These are phyloP conservation scores for Leishmania guyanensis DNA, from an alignment of 208 protist genomes.

Conservation along the genomic window DNA sequence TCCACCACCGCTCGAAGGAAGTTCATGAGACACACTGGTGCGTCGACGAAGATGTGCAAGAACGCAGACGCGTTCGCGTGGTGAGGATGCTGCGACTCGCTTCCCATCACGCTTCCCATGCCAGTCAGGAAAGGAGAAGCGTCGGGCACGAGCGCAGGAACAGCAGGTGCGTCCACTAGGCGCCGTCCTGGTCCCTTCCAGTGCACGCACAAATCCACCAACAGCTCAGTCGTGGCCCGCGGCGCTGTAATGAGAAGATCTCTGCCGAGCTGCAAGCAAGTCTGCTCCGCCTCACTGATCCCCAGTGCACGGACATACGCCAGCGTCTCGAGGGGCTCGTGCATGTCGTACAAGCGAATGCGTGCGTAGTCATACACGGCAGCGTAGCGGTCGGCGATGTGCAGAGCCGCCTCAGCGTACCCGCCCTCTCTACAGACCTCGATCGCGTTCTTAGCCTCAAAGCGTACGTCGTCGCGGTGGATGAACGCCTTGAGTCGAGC, in stretches of 20 bases:
- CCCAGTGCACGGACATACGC: conserved; percentile 71
- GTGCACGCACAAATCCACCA: conserved; percentile 74
- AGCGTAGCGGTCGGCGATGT: conserved; percentile 81
- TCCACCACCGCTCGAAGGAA: conserved; percentile 92
- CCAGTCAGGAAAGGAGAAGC: background rate
- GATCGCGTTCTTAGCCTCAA: conserved; percentile 95
- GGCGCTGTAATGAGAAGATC: conserved; percentile 52
- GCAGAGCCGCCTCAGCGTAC: conserved; percentile 90
- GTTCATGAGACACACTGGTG: conserved; percentile 82
- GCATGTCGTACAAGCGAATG: conserved; percentile 89
- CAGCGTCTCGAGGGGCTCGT: conserved; percentile 53
- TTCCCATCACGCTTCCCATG: background rate
- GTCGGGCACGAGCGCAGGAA: background rate
- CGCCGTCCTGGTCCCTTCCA: conserved; percentile 60
- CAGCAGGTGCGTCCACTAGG: conserved; percentile 3
- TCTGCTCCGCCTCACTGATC: conserved; percentile 84
- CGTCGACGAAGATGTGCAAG: conserved; percentile 92
- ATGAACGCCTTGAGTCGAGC: conserved; percentile 92
- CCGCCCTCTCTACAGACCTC: conserved; percentile 91
- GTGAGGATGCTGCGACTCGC: conserved; percentile 41
- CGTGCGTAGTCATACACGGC: conserved; percentile 86
- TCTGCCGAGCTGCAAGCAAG: conserved; percentile 90
- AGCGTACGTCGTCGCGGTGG: conserved; percentile 83
- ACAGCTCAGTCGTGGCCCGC: conserved; percentile 51
- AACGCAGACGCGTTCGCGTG: conserved; percentile 65